Percentiles rank a stretch among this genome's conserved stretches.
These are phyloP conservation scores for Cercospora beticola DNA, from an alignment of 2,329 filamentous ascomycete genomes.

Conservation along the genomic window DNA sequence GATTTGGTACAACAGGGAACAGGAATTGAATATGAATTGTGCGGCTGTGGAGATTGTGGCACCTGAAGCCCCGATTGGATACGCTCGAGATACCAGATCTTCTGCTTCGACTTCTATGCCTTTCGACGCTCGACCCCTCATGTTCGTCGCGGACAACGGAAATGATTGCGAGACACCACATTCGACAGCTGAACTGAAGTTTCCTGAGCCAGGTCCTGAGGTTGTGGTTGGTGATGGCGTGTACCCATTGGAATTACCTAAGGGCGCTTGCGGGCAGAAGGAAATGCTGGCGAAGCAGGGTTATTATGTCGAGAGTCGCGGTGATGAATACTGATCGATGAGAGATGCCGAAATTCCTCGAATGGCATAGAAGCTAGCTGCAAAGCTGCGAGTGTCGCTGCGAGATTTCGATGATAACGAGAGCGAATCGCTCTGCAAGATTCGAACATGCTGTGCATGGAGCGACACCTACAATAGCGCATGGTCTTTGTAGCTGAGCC, in stretches of 20 bases:
- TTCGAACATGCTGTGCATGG: not conserved
- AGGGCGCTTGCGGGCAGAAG: conserved; percentile 24
- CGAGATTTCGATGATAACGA: too few relatives aligned
- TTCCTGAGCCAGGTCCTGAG: conserved; percentile 45
- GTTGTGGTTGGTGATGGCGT: conserved; percentile 46
- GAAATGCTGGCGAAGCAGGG: conserved; percentile 25
- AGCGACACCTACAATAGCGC: too few relatives aligned
- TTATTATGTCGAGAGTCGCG: not conserved
- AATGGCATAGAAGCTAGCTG: too few relatives aligned
- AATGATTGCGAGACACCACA: conserved; percentile 42
- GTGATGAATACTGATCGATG: not conserved
- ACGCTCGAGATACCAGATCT: not conserved
- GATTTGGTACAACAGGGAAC: conserved; percentile 52
- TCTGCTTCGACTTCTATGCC: conserved; percentile 27
- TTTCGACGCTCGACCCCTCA: conserved; percentile 43
- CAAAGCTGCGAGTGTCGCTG: too few relatives aligned
- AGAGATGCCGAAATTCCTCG: too few relatives aligned
- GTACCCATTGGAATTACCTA: conserved; percentile 45
- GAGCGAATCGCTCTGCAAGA: too few relatives aligned
- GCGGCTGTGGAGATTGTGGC: conserved; percentile 45
- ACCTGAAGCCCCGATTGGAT: not conserved
- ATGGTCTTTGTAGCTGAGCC: too few relatives aligned
- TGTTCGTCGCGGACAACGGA: conserved; percentile 44
- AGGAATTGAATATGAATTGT: conserved; percentile 49
- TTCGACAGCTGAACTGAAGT: conserved; percentile 45